phyloP scores from a whole-genome alignment of 176 grass and related monocot genomes.

The Carex parvula region DNA sequence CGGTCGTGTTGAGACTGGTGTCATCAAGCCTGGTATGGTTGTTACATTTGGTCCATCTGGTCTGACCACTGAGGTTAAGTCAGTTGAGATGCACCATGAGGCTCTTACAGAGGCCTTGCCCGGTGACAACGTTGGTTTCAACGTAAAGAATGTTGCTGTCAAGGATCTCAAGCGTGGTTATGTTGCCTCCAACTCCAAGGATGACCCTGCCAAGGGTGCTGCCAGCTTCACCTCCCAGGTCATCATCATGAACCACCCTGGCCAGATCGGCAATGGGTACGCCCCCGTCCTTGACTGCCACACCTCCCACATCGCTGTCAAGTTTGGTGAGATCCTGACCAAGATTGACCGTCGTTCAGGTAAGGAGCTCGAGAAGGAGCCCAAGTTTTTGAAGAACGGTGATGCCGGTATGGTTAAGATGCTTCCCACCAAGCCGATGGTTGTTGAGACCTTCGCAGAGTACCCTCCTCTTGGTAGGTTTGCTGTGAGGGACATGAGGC shows the following conservation, averaged over 20 bases:
- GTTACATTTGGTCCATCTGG: slow-evolving; percentile 28
- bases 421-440: slow-evolving; percentile 38
- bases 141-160: slow-evolving; percentile 30
- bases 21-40: slow-evolving; percentile 27
- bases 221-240: slow-evolving; percentile 31
- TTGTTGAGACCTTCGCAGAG: slow-evolving; percentile 30
- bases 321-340: slow-evolving; percentile 26
- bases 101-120: slow-evolving; percentile 19
- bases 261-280: slow-evolving; percentile 19
- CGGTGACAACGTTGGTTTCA: slow-evolving; percentile 28
- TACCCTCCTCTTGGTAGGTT: slow-evolving; percentile 31
- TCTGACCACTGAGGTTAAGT: slow-evolving; percentile 32
- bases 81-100: slow-evolving; percentile 36
- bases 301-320: slow-evolving; percentile 29
- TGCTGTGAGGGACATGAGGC: slow-evolving; percentile 30
- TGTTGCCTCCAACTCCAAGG: slow-evolving; percentile 31
- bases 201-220: slow-evolving; percentile 32
- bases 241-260: slow-evolving; percentile 37
- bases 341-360: slow-evolving; percentile 31
- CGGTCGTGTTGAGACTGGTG: slow-evolving; percentile 24
- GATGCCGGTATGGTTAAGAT: slow-evolving; percentile 30
- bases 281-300: slow-evolving; percentile 21
- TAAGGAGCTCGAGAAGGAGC: slow-evolving; percentile 31
- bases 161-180: slow-evolving; percentile 35
- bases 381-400: slow-evolving; percentile 26